Evolutionary conservation across 1,139 yeast genomes (phyloP).

Genomic region (Dujonia santamariae): DNA sequence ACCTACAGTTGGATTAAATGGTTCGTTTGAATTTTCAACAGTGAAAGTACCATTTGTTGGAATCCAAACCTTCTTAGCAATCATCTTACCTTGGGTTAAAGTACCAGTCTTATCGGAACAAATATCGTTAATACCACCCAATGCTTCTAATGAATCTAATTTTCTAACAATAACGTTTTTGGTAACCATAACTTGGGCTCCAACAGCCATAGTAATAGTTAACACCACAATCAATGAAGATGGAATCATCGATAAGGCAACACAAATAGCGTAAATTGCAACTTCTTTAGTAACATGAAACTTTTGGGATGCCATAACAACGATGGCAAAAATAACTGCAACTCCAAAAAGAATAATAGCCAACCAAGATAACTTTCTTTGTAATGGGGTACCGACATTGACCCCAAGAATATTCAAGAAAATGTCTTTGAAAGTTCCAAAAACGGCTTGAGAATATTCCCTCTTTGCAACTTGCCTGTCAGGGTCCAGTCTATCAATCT

Average conservation of each 20-base stretch:
- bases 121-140: conserved; percentile 49
- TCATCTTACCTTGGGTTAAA: conserved; percentile 49
- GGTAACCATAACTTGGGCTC: conserved; percentile 46
- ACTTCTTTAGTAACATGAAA: conserved; percentile 39
- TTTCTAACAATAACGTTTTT: conserved; percentile 46
- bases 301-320: conserved; percentile 36
- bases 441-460: conserved; percentile 51
- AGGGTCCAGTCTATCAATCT: conserved; percentile 11
- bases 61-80: conserved; percentile 35
- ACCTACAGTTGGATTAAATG: conserved; percentile 42
- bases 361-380: conserved; percentile 43
- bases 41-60: conserved; percentile 35
- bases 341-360: conserved; percentile 39
- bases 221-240: conserved; percentile 55
- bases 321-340: conserved; percentile 35
- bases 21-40: conserved; percentile 31
- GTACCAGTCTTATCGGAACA: conserved; percentile 58
- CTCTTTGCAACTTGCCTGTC: conserved; percentile 26
- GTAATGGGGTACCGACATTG: conserved; percentile 44
- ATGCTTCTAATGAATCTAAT: conserved; percentile 44
- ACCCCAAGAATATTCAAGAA: conserved; percentile 33
- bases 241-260: conserved; percentile 54
- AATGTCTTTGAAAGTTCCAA: conserved; percentile 44
- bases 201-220: conserved; percentile 48
- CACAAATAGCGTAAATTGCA: conserved; percentile 39